Evolutionary conservation across 768 basidiomycete genomes (phyloP).

Genomic region (Fibroporia radiculosa): DNA sequence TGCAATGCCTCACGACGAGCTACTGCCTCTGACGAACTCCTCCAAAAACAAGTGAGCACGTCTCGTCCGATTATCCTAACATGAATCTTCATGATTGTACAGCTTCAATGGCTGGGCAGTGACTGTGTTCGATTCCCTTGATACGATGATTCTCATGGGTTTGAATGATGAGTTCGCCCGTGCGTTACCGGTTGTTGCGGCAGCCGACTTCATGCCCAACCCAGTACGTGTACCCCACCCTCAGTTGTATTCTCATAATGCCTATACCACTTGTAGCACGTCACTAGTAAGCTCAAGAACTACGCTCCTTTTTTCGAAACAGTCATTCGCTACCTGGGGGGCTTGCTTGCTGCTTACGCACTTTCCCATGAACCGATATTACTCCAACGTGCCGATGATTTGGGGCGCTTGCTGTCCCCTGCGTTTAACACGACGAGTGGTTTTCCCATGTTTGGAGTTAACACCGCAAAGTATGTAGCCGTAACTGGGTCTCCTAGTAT

Average conservation of each 20-base stretch:
- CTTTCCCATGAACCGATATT: slow-evolving; percentile 56
- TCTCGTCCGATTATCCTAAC: background rate
- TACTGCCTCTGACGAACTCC: slow-evolving; percentile 42
- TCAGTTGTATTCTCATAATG: background rate
- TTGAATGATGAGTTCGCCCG: slow-evolving; percentile 60
- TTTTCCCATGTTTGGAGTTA: slow-evolving; percentile 60
- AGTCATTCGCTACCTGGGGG: slow-evolving; percentile 85
- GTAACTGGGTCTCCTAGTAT: background rate
- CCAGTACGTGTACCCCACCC: slow-evolving; percentile 28
- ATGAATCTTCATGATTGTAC: background rate
- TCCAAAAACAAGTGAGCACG: slow-evolving; percentile 40
- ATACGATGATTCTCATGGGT: slow-evolving; percentile 78
- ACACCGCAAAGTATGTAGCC: slow-evolving; percentile 46
- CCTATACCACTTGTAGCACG: background rate
- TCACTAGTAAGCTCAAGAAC: slow-evolving; percentile 13
- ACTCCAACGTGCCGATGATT: slow-evolving; percentile 62
- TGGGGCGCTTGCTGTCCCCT: slow-evolving; percentile 60
- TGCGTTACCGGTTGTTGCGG: slow-evolving; percentile 45
- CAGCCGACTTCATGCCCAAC: slow-evolving; percentile 39
- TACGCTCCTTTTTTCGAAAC: slow-evolving; percentile 72
- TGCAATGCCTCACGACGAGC: slow-evolving; percentile 59
- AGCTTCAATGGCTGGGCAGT: slow-evolving; percentile 80
- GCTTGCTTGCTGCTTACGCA: slow-evolving; percentile 76
- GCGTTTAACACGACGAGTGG: slow-evolving; percentile 67
- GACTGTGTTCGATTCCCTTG: slow-evolving; percentile 71